Conservation (phyloP, 768 basidiomycete species). For the Rhizopogon rudus region DNA sequence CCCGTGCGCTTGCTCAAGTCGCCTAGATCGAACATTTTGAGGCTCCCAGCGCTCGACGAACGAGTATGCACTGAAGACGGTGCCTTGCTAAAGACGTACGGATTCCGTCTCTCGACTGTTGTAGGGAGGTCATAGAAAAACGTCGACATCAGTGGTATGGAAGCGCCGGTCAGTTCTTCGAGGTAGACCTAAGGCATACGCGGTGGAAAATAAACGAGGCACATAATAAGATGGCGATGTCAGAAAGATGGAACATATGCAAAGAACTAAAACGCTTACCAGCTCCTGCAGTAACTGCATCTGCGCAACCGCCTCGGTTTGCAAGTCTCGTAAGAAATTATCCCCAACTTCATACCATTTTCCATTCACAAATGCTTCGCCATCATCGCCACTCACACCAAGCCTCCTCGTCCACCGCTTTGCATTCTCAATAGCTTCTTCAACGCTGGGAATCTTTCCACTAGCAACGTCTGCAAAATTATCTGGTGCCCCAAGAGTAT, state of each 20-base stretch:
- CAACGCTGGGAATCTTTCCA: conserved; percentile 18
- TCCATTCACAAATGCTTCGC: conserved; percentile 85
- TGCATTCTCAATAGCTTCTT: conserved; percentile 37
- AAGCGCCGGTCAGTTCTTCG: conserved; percentile 50
- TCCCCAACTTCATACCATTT: conserved; percentile 45
- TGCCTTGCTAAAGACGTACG: conserved; percentile 57
- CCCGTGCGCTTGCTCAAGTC: background rate
- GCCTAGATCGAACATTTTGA: conserved; percentile 31
- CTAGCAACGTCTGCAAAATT: conserved; percentile 38
- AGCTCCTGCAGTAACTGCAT: conserved; percentile 69
- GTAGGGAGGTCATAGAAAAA: conserved; percentile 92
- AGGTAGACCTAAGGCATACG: conserved; percentile 44
- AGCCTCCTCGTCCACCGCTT: conserved; percentile 56
- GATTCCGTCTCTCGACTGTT: conserved; percentile 66
- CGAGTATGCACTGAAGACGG: conserved; percentile 43
- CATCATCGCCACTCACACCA: conserved; percentile 36
- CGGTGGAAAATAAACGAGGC: background rate
- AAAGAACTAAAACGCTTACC: conserved; percentile 32
- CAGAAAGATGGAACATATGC: background rate
- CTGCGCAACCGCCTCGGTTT: conserved; percentile 53
- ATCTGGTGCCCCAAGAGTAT: conserved; percentile 28
- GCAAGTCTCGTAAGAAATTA: conserved; percentile 63
- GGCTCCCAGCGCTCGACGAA: conserved; percentile 43
- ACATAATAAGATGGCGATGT: background rate
- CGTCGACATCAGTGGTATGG: conserved; percentile 46